phyloP scores from a whole-genome alignment of 2,329 filamentous ascomycete genomes.

The Botryotinia calthae region DNA sequence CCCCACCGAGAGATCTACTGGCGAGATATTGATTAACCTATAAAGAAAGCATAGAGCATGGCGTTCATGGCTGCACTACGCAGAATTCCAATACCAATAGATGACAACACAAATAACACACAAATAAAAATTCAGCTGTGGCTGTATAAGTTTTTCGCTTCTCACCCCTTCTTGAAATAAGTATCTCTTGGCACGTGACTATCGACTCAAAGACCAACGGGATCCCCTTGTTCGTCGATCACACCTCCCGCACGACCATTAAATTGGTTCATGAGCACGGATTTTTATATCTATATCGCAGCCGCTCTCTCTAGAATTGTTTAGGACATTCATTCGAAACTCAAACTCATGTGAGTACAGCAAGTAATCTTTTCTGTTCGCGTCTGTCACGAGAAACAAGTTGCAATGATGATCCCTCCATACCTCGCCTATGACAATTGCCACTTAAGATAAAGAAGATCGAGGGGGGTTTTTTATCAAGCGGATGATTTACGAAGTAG shows the following conservation, averaged over 20 bases:
- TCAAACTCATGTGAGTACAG: background rate
- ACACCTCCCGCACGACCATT: background rate
- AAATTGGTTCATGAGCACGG: background rate
- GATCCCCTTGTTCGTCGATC: constrained; percentile 1
- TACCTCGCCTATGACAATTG: constrained; percentile 13
- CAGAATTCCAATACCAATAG: background rate
- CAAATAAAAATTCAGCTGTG: background rate
- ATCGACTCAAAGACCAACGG: background rate
- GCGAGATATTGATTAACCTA: background rate
- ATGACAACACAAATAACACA: background rate
- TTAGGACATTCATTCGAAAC: background rate
- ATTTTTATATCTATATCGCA: constrained; percentile 4
- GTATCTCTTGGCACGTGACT: background rate
- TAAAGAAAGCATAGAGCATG: background rate
- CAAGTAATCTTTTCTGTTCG: background rate
- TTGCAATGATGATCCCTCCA: constrained; percentile 6
- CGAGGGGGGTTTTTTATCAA: constrained; percentile 6
- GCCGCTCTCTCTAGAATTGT: background rate
- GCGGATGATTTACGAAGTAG: background rate
- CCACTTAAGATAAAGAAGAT: constrained; percentile 6
- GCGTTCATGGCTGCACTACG: background rate
- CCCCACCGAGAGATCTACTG: background rate
- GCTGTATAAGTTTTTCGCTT: background rate
- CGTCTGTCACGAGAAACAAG: background rate
- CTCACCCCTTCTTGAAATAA: background rate